Evolutionary conservation across 2,329 filamentous ascomycete genomes (phyloP).

Genomic region (Fusarium gaditjirri): DNA sequence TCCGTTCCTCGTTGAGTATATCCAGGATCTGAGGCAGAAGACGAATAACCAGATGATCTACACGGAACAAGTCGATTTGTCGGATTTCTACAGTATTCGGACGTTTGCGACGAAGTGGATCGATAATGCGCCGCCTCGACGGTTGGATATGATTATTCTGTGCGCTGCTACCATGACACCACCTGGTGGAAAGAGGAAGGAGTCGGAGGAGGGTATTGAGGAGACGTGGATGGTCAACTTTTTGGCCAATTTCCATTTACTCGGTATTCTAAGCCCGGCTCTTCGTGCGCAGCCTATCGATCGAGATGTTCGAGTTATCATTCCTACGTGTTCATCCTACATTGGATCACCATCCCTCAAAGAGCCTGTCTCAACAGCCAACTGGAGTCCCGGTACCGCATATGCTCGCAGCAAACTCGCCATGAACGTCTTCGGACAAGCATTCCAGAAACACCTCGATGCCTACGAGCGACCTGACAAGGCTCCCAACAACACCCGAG

Average conservation of each 20-base stretch:
- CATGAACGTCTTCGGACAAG: constrained; percentile 86
- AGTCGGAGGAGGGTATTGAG: constrained; percentile 84
- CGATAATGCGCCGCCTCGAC: constrained; percentile 88
- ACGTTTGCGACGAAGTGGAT: constrained; percentile 98
- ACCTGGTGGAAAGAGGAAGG: constrained; percentile 65
- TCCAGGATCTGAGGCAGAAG: constrained; percentile 82
- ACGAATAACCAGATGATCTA: constrained; percentile 91
- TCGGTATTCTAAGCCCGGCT: constrained; percentile 90
- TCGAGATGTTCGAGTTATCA: constrained; percentile 88
- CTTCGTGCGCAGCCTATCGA: constrained; percentile 92
- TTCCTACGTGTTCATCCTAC: constrained; percentile 89
- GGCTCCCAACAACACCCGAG: constrained; percentile 82
- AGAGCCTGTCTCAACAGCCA: constrained; percentile 59
- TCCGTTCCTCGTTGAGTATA: constrained; percentile 90
- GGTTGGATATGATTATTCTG: constrained; percentile 90
- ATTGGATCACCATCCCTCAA: constrained; percentile 77
- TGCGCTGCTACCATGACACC: constrained; percentile 84
- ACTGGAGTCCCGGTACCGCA: constrained; percentile 66
- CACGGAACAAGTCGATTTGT: constrained; percentile 91
- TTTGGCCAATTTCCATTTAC: constrained; percentile 92
- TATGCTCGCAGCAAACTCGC: constrained; percentile 79
- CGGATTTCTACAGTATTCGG: constrained; percentile 89
- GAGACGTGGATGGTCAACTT: constrained; percentile 95
- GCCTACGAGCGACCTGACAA: constrained; percentile 86
- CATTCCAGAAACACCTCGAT: constrained; percentile 92